These are phyloP conservation scores for Xylaria sp. DNA, from an alignment of 2,329 filamentous ascomycete species.

Conservation along the genomic window DNA sequence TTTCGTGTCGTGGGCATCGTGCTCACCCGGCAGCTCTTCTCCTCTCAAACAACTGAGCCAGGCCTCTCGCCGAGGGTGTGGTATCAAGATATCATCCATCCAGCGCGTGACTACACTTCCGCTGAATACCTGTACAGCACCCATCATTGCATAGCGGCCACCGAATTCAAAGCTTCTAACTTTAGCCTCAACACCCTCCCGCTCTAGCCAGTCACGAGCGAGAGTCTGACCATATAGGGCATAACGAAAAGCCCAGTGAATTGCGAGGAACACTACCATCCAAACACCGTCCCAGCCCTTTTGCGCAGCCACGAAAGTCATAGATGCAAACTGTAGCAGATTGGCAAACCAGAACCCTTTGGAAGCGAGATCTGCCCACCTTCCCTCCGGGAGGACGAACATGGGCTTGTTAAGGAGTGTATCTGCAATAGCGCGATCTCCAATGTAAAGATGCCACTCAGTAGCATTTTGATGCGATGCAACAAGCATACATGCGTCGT, in stretches of 20 bases:
- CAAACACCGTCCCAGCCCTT: slow-evolving; percentile 43
- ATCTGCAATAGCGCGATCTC: slow-evolving; percentile 45
- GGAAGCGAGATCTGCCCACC: slow-evolving; percentile 9
- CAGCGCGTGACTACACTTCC: slow-evolving; percentile 34
- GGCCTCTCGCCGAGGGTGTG: slow-evolving; percentile 37
- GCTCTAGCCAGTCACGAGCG: slow-evolving; percentile 11
- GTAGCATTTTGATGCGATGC: slow-evolving; percentile 44
- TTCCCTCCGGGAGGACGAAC: slow-evolving; percentile 35
- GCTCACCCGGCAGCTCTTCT: not conserved
- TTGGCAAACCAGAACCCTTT: slow-evolving; percentile 42
- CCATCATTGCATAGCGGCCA: slow-evolving; percentile 41
- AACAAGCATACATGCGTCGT: slow-evolving; percentile 47
- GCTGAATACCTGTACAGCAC: slow-evolving; percentile 41
- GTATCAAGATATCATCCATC: slow-evolving; percentile 44
- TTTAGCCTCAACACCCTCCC: slow-evolving; percentile 36
- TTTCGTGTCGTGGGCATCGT: not conserved
- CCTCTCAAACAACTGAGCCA: slow-evolving; percentile 11
- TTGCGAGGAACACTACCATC: slow-evolving; percentile 37
- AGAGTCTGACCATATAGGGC: slow-evolving; percentile 1
- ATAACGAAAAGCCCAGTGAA: slow-evolving; percentile 16
- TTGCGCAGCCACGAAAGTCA: slow-evolving; percentile 46
- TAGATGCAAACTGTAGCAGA: slow-evolving; percentile 41
- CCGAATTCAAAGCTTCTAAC: slow-evolving; percentile 38
- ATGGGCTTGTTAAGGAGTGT: slow-evolving; percentile 48
- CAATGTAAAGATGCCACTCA: slow-evolving; percentile 47